A percentile compares a stretch with the other conserved stretches of the same genome.
Conservation (phyloP, 2,329 filamentous ascomycete species). For the Fusarium sp. region DNA sequence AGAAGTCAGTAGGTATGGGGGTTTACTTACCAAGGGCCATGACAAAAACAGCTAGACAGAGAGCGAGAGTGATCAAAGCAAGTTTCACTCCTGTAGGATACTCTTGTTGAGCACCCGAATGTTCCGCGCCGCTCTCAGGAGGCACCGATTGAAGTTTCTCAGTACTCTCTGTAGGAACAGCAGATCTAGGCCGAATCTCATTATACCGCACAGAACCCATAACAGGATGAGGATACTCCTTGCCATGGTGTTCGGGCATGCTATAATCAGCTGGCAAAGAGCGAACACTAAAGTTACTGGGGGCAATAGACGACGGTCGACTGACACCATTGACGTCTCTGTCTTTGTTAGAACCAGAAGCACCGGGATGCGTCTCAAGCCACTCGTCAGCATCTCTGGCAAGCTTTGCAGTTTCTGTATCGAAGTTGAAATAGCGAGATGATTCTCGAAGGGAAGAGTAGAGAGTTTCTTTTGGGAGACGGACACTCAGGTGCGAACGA, state of each 20-base stretch:
- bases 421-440: slow-evolving; percentile 42
- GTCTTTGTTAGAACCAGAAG: slow-evolving; percentile 4
- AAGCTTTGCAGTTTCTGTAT: slow-evolving; percentile 37
- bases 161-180: slow-evolving; percentile 39
- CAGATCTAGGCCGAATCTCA: slow-evolving; percentile 31
- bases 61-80: slow-evolving; percentile 51
- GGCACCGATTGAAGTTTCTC: slow-evolving; percentile 44
- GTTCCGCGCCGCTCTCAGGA: background rate
- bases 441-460: slow-evolving; percentile 40
- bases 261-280: slow-evolving; percentile 33
- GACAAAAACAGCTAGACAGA: slow-evolving; percentile 54
- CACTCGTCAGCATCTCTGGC: slow-evolving; percentile 40
- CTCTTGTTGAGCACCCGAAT: slow-evolving; percentile 15
- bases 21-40: slow-evolving; percentile 52
- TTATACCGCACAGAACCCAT: slow-evolving; percentile 43
- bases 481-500: slow-evolving; percentile 42
- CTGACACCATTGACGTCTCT: slow-evolving; percentile 41
- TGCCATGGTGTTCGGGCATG: slow-evolving; percentile 22
- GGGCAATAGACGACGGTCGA: slow-evolving; percentile 39
- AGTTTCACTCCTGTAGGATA: slow-evolving; percentile 45
- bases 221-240: slow-evolving; percentile 34
- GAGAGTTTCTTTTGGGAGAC: slow-evolving; percentile 42
- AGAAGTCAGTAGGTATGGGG: no score
- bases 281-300: slow-evolving; percentile 39
- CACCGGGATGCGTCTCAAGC: slow-evolving; percentile 36